Evolutionary conservation across 73 alveolate genomes (phyloP), one percentile per base, ranked within the genome.

Genomic region (Paramecium pentaurelia): DNA sequence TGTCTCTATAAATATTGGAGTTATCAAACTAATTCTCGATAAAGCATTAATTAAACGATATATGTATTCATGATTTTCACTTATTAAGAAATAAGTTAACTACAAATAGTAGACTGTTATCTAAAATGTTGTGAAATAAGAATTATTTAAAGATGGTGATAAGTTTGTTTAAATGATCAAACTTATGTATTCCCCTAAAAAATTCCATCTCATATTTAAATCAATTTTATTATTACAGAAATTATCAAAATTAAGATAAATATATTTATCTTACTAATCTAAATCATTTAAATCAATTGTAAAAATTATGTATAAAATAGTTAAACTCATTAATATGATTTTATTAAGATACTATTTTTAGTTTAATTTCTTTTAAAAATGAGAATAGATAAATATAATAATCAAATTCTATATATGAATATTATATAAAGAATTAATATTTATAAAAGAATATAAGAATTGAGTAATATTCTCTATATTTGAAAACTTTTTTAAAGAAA

Each of bases 1-100:
- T 64, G 45, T 64, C 47, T 64, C 84, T 12, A 64, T 64, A 28
- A 64, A 64, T 64, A 64, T 64, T 64, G 84, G 84, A 11, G 84
- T 64, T 32, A 64, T 64, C 47, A 64, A 64, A 64, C 84, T 64
- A 28, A 64, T 64, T 32, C 47, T 64, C 8, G 84, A 64, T 64
- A 34, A 11, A 64, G 84, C 32, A 64, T 64, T 64, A 34, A 64
- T 64, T 64, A 64, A 64, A 64, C 84, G 84, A 64, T 64, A 64
- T 14, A 64, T 34, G 47, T 64, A 64, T 64, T 64, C 84, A 32
- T 64, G 84, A 64, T 64, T 64, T 16, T 64, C 84, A 12, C 84
- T 64, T 64, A 64, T 34, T 27, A 64, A 64, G 47, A 64, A 64
- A 64, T 64, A 64, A 25, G 84, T 64, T 64, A 64, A 64, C 47